phyloP scores from a whole-genome alignment of 768 basidiomycete species.

The Collybia sordida region DNA sequence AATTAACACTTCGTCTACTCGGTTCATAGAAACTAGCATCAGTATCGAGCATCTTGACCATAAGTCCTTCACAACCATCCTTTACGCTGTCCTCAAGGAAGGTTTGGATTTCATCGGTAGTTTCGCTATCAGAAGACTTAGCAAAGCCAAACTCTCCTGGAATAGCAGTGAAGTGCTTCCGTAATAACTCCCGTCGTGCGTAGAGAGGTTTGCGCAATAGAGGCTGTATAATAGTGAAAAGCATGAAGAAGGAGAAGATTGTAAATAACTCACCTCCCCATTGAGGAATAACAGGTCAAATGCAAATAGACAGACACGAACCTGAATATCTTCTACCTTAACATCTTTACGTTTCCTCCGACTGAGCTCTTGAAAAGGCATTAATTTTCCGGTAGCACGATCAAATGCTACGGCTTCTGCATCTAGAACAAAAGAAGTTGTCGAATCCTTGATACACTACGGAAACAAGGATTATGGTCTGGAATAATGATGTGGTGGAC shows the following conservation, averaged over 20 bases:
- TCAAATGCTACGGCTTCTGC: slow-evolving; percentile 98
- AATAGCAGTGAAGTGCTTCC: slow-evolving; percentile 77
- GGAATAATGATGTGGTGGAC: not conserved
- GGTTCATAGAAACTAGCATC: slow-evolving; percentile 95
- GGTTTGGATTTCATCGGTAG: slow-evolving; percentile 88
- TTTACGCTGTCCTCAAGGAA: slow-evolving; percentile 97
- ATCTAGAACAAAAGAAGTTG: slow-evolving; percentile 92
- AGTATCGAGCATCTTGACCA: slow-evolving; percentile 98
- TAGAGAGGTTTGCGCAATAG: slow-evolving; percentile 73
- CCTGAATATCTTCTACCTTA: slow-evolving; percentile 95
- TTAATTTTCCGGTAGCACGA: slow-evolving; percentile 73
- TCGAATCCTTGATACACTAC: slow-evolving; percentile 83
- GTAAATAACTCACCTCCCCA: slow-evolving; percentile 71
- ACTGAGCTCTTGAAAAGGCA: slow-evolving; percentile 98
- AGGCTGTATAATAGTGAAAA: slow-evolving; percentile 47
- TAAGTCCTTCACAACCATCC: slow-evolving; percentile 97
- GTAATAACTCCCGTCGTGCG: slow-evolving; percentile 76
- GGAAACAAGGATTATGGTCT: slow-evolving; percentile 4
- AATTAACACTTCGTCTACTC: slow-evolving; percentile 92
- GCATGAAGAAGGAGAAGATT: not conserved
- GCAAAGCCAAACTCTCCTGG: slow-evolving; percentile 93
- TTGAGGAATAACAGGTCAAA: slow-evolving; percentile 97
- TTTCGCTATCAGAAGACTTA: slow-evolving; percentile 84
- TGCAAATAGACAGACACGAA: slow-evolving; percentile 93
- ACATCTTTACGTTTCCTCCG: slow-evolving; percentile 96